phyloP scores from a whole-genome alignment of 2,329 filamentous ascomycete genomes.

The Mariannaea elegans region DNA sequence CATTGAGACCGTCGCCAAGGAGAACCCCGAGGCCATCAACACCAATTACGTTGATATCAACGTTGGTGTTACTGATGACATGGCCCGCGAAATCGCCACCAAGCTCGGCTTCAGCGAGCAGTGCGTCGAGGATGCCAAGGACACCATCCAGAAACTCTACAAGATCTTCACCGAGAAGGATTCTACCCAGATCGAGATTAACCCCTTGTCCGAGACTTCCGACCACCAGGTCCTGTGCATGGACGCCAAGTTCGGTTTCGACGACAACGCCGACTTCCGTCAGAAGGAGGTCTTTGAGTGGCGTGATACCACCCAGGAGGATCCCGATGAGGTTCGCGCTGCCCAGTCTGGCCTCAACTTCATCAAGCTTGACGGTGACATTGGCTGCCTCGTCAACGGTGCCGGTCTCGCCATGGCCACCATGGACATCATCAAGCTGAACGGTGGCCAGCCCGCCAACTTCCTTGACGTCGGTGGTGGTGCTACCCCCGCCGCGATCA shows the following conservation, averaged over 20 bases:
- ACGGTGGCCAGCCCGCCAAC: slow-evolving; percentile 95
- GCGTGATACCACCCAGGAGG: slow-evolving; percentile 96
- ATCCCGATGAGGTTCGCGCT: slow-evolving; percentile 96
- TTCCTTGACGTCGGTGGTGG: slow-evolving; percentile 99
- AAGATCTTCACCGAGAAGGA: slow-evolving; percentile 98
- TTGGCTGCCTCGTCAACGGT: slow-evolving; percentile 98
- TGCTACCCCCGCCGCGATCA: slow-evolving; percentile 95
- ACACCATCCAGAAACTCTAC: slow-evolving; percentile 99
- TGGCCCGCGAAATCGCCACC: slow-evolving; percentile 87
- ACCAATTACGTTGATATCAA: slow-evolving; percentile 96
- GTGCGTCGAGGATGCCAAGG: slow-evolving; percentile 94
- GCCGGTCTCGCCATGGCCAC: slow-evolving; percentile 99
- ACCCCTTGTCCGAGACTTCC: slow-evolving; percentile 96
- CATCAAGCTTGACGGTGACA: slow-evolving; percentile 99
- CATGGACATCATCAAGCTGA: slow-evolving; percentile 99
- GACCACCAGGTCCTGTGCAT: slow-evolving; percentile 99
- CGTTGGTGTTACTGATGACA: slow-evolving; percentile 92
- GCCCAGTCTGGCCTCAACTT: slow-evolving; percentile 97
- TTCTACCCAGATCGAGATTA: slow-evolving; percentile 99
- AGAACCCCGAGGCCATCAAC: slow-evolving; percentile 93
- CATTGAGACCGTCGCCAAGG: slow-evolving; percentile 98
- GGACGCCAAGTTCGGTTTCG: slow-evolving; percentile 99
- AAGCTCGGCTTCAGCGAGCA: slow-evolving; percentile 98
- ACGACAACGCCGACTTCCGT: slow-evolving; percentile 98
- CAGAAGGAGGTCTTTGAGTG: slow-evolving; percentile 95